Evolutionary conservation across 306 rosid species (phyloP).

Genomic region (Prunus dulcis): DNA sequence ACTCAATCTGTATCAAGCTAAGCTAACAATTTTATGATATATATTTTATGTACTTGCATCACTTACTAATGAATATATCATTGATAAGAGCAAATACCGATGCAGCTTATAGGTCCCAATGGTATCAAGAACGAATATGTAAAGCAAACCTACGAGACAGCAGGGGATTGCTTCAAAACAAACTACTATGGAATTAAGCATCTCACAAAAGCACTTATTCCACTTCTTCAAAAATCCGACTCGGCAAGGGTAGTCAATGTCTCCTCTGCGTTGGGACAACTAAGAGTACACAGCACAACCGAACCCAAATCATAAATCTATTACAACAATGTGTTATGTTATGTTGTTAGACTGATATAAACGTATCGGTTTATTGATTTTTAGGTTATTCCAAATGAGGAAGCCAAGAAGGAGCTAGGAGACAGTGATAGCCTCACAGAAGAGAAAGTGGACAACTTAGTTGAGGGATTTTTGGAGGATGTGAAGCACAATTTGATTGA

Average conservation of each 20-base stretch:
- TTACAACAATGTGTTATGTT: neutral
- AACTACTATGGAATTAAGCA: conserved; percentile 46
- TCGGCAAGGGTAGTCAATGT: conserved; percentile 48
- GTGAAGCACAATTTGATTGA: conserved; percentile 35
- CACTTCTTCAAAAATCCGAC: conserved; percentile 44
- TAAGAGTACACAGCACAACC: conserved; percentile 20
- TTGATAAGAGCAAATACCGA: conserved; percentile 5
- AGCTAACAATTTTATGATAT: no score
- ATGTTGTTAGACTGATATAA: no score
- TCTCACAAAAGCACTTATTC: conserved; percentile 27
- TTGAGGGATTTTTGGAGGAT: conserved; percentile 33
- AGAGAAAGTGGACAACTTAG: conserved; percentile 38
- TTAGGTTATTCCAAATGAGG: neutral
- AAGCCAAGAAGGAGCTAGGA: conserved; percentile 8
- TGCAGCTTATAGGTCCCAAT: neutral
- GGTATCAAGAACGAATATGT: conserved; percentile 7
- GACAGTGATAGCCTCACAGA: conserved; percentile 41
- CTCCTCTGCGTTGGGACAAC: conserved; percentile 31
- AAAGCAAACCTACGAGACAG: conserved; percentile 23
- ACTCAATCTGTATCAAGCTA: no score
- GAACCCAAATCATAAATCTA: neutral
- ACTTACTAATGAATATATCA: no score
- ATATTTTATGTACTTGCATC: no score
- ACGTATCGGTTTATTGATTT: neutral
- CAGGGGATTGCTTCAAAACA: conserved; percentile 30